Conservation (phyloP, 768 basidiomycete genomes). For the Termitomyces sp. region DNA sequence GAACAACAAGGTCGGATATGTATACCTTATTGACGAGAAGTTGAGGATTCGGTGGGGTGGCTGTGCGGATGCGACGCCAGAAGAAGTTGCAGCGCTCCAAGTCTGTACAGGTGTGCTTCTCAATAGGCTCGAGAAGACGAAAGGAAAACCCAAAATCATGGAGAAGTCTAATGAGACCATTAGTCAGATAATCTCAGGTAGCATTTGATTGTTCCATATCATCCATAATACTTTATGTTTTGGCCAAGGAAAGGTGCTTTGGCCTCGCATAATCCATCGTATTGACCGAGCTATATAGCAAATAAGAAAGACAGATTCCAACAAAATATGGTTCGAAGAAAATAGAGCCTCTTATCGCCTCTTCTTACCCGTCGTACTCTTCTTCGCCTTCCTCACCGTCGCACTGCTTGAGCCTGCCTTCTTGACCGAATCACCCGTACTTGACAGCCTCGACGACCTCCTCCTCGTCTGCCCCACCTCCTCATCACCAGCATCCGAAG, state of each 20-base stretch:
- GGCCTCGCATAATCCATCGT: background rate
- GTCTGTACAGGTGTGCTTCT: slow-evolving; percentile 67
- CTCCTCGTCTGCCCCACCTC: slow-evolving; percentile 33
- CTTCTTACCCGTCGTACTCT: slow-evolving; percentile 15
- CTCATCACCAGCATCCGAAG: slow-evolving; percentile 24
- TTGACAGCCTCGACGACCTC: slow-evolving; percentile 38
- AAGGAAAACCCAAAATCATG: background rate
- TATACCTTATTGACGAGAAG: slow-evolving; percentile 85
- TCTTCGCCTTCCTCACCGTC: slow-evolving; percentile 18
- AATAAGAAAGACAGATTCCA: background rate
- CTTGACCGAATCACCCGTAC: slow-evolving; percentile 19
- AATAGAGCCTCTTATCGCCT: slow-evolving; percentile 8
- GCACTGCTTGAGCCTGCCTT: slow-evolving; percentile 11
- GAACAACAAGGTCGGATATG: slow-evolving; percentile 89
- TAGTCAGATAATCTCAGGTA: background rate
- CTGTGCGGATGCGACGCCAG: slow-evolving; percentile 73
- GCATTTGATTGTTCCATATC: background rate
- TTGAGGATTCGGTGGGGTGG: slow-evolving; percentile 89
- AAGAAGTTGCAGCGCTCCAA: slow-evolving; percentile 67
- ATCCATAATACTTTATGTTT: background rate
- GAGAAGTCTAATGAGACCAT: background rate
- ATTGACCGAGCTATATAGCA: background rate
- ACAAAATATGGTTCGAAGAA: background rate
- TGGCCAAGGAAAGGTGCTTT: background rate
- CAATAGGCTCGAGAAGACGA: slow-evolving; percentile 42